Base-by-base conservation (phyloP, 2,329 filamentous ascomycete species). In the Aspergillus pseudonomiae region DNA sequence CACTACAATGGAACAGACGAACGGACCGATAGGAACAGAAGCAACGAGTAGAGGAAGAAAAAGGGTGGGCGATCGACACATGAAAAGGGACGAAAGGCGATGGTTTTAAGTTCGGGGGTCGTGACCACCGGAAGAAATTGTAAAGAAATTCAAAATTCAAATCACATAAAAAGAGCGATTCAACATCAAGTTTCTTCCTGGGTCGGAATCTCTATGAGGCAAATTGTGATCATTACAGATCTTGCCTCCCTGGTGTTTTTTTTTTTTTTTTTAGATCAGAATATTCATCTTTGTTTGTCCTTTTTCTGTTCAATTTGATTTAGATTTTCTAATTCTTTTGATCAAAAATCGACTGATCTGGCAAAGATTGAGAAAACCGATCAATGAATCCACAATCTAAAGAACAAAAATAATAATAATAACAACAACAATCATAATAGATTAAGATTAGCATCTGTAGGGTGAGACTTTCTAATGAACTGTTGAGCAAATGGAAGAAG, bases 401-500 rank as follows among this genome's bases (percentile, higher is more conserved):
- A 14, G 1, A 12, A 34, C 16, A 4, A 34, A 4, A 34, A 34
- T n/a, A 30, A 53, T 10, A 24, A 50, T 28, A 24, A 3, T 21
- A n/a, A 36, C 3, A 52, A 52, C n/a, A 52, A 48, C 30, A 28
- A 16, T 41, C 34, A 34, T 30, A 53, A 21, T n/a, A 53, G 16
- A 28, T 53, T 21, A 34, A 28, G 28, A 52, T 30, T n/a, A 52
- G n/a, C 10, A 52, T 21, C 43, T 46, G 43, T 41, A 56, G 34
- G 54, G 54, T 57, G 36, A 39, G 34, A 41, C 1, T 54, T 54
- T 53, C 50, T 53, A 53, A 36, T 36, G 30, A 21, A 28, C 36
- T 21, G 21, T 60, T 50, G 43, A 54, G 34, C 50, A 61, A 59
- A 52, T 52, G 21, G 57, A 59, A 52, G 30, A 59, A 58, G 56